phyloP scores from a whole-genome alignment of 2,329 filamentous ascomycete genomes.

The Byssothecium circinans region DNA sequence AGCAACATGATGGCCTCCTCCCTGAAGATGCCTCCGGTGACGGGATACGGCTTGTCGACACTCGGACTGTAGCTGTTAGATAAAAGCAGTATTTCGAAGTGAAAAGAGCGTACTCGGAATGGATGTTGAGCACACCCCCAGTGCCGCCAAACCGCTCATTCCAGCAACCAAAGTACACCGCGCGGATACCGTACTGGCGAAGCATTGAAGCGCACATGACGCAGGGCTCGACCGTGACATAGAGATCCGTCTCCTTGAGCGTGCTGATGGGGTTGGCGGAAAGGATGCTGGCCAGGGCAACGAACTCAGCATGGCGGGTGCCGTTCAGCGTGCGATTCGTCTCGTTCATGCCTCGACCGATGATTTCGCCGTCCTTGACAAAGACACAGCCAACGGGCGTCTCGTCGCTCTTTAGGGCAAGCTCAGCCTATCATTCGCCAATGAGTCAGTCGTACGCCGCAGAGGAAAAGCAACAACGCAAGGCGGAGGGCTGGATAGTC shows the following conservation, averaged over 20 bases:
- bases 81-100: not conserved
- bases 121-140: conserved; percentile 87
- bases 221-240: conserved; percentile 97
- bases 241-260: conserved; percentile 75
- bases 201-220: conserved; percentile 97
- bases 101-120: conserved; percentile 60
- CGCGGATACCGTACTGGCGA: conserved; percentile 81
- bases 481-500: conserved; percentile 22
- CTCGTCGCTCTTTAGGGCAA: conserved; percentile 80
- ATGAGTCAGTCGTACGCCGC: conserved; percentile 23
- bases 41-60: conserved; percentile 77
- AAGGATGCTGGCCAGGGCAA: conserved; percentile 73
- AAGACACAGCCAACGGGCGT: conserved; percentile 97
- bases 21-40: conserved; percentile 82
- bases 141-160: conserved; percentile 98
- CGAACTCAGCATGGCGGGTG: conserved; percentile 92
- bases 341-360: conserved; percentile 93
- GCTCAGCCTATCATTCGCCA: conserved; percentile 65
- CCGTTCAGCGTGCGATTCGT: conserved; percentile 67
- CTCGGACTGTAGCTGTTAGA: conserved; percentile 51
- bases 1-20: conserved; percentile 93
- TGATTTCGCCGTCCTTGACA: conserved; percentile 75
- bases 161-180: conserved; percentile 91
- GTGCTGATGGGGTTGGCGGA: conserved; percentile 66
- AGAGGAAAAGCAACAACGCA: conserved; percentile 4